Percentiles rank a stretch among this genome's conserved stretches.
These are phyloP conservation scores for Coprinellus aureogranulatus DNA, from an alignment of 768 basidiomycete genomes.

Conservation along the genomic window DNA sequence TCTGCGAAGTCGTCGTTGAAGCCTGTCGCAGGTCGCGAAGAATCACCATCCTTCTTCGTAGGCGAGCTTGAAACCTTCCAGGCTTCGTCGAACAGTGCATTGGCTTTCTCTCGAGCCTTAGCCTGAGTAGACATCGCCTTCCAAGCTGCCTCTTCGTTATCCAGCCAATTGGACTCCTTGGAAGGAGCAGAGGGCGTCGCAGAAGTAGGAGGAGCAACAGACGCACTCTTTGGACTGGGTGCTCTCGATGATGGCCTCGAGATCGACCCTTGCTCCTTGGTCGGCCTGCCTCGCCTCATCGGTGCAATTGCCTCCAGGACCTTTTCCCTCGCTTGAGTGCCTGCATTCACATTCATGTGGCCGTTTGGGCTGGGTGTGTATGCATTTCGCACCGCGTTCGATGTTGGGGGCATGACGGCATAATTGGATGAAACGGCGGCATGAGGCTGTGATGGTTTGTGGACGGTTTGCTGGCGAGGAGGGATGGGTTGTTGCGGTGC, in stretches of 20 bases:
- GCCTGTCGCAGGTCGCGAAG: constrained; percentile 23
- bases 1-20: constrained; percentile 72
- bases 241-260: constrained; percentile 28
- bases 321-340: constrained; percentile 70
- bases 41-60: constrained; percentile 2
- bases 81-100: constrained; percentile 32
- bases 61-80: constrained; percentile 34
- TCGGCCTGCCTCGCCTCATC: constrained; percentile 70
- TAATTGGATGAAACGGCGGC: neutral
- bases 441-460: constrained; percentile 21
- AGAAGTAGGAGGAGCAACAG: neutral
- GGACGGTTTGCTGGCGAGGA: constrained; percentile 31
- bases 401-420: neutral
- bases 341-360: constrained; percentile 39
- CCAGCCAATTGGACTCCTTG: constrained; percentile 7
- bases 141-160: constrained; percentile 10
- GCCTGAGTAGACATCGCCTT: constrained; percentile 3
- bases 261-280: constrained; percentile 28
- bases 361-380: constrained; percentile 19
- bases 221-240: constrained; percentile 27
- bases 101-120: constrained; percentile 8
- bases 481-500: constrained; percentile 42
- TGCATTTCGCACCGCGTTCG: constrained; percentile 2
- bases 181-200: neutral
- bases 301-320: constrained; percentile 79